phyloP scores from a whole-genome alignment of 441 rosid species.

The Arabidopsis lyrata region DNA sequence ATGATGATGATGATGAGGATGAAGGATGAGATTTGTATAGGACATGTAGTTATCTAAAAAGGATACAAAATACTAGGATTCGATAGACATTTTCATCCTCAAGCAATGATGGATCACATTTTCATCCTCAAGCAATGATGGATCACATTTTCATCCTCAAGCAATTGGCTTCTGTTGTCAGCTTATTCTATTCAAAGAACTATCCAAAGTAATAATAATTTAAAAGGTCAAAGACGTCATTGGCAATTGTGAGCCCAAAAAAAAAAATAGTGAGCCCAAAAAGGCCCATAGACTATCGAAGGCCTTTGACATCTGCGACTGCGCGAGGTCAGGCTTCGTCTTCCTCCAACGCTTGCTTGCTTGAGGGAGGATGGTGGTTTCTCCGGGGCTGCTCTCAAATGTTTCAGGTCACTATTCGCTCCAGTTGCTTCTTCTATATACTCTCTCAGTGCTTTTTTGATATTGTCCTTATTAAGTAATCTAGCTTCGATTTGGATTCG shows the following conservation, averaged over 20 bases:
- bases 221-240: too few relatives aligned
- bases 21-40: constrained; percentile 3
- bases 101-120: too few relatives aligned
- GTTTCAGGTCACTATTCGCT: constrained; percentile 28
- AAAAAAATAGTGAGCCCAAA: neutral
- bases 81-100: too few relatives aligned
- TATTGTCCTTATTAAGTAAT: neutral
- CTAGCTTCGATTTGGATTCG: neutral
- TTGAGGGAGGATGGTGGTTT: constrained; percentile 34
- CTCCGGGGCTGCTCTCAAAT: constrained; percentile 39
- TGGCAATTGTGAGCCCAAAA: too few relatives aligned
- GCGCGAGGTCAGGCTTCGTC: constrained; percentile 4
- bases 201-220: too few relatives aligned
- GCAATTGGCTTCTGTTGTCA: too few relatives aligned
- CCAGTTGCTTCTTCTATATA: neutral
- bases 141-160: too few relatives aligned
- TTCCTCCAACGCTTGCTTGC: neutral
- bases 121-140: too few relatives aligned
- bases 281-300: constrained; percentile 11
- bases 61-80: too few relatives aligned
- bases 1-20: constrained; percentile 21
- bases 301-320: neutral
- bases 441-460: constrained; percentile 2
- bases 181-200: too few relatives aligned
- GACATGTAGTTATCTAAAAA: neutral